phyloP scores from a whole-genome alignment of 73 alveolate genomes.

The Paramecium octaurelia region DNA sequence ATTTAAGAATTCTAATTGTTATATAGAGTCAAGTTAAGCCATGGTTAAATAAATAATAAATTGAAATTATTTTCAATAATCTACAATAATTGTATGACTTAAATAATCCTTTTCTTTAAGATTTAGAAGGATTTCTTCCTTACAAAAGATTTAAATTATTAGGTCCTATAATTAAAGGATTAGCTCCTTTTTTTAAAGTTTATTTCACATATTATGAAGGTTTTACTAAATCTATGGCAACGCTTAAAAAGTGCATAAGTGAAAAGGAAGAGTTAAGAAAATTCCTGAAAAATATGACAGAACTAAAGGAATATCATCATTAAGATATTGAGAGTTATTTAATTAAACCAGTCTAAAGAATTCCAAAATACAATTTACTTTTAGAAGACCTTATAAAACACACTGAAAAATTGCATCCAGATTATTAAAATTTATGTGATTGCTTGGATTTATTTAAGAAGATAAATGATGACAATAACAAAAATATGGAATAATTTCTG shows the following conservation, averaged over 20 bases:
- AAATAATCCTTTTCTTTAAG: neutral
- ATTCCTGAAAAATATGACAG: neutral
- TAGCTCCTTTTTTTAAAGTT: slow-evolving; percentile 17
- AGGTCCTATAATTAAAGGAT: neutral
- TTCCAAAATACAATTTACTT: slow-evolving; percentile 21
- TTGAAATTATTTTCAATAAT: neutral
- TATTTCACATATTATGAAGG: neutral
- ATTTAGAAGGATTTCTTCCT: neutral
- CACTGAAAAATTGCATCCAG: neutral
- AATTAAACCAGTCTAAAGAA: slow-evolving; percentile 43
- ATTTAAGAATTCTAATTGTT: neutral
- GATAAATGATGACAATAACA: neutral
- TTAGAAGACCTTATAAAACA: neutral
- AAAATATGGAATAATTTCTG: neutral
- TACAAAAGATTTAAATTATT: neutral
- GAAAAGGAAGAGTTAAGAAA: neutral
- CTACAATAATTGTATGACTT: neutral
- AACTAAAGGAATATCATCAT: neutral
- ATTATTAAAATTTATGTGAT: neutral
- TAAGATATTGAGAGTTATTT: neutral
- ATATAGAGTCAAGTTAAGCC: neutral
- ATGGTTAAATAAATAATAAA: slow-evolving; percentile 6
- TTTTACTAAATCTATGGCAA: neutral
- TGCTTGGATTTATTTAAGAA: neutral
- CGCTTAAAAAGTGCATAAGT: neutral